Conservation (phyloP, 2,329 filamentous ascomycete species). For the Tolypocladium tundrense region DNA sequence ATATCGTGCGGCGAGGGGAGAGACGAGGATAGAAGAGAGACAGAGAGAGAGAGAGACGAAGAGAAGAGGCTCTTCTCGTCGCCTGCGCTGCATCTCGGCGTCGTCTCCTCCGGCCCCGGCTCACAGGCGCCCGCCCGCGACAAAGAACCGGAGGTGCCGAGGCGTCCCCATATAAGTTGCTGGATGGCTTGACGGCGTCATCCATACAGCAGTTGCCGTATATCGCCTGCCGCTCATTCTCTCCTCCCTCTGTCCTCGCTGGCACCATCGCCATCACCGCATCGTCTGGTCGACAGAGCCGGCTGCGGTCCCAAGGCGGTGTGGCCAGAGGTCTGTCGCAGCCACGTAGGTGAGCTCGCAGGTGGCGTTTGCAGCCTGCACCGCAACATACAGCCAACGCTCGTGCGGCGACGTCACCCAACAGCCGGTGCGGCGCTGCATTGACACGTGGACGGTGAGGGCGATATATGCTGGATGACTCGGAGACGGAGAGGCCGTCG, state of each 20-base stretch:
- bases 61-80: background rate
- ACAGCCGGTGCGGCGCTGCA: background rate
- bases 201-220: background rate
- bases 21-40: background rate
- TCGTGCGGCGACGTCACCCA: background rate
- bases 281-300: background rate
- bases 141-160: conserved; percentile 1
- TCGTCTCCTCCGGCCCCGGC: background rate
- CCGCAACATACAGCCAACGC: background rate
- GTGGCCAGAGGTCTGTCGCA: background rate
- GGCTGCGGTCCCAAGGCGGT: background rate
- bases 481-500: background rate
- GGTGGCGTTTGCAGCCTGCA: background rate
- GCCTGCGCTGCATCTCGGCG: background rate
- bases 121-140: background rate
- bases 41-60: background rate
- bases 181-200: too few relatives aligned
- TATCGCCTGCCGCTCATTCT: background rate
- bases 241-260: too few relatives aligned
- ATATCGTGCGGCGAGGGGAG: background rate
- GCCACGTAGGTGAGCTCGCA: background rate
- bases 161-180: background rate
- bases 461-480: background rate
- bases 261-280: background rate
- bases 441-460: background rate